phyloP scores from a whole-genome alignment of 768 basidiomycete species.

The Tremella fuciformis region DNA sequence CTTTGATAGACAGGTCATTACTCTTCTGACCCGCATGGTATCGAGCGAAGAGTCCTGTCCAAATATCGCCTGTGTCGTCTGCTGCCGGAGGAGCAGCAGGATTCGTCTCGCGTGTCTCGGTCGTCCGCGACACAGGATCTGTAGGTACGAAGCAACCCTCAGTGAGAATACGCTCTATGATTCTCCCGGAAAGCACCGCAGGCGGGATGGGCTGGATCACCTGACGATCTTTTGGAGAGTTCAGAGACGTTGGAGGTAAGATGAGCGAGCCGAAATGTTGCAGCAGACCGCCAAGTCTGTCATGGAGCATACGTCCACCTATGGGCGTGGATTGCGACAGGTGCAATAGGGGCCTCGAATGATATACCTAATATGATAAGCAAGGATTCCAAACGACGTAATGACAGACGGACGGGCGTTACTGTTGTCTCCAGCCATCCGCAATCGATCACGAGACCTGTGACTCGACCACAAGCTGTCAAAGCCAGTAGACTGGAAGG shows the following conservation, averaged over 20 bases:
- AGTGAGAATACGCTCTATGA: slow-evolving; percentile 88
- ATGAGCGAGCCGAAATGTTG: slow-evolving; percentile 78
- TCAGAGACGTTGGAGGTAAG: slow-evolving; percentile 73
- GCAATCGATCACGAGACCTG: slow-evolving; percentile 88
- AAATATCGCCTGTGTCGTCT: slow-evolving; percentile 8
- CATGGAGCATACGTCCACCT: slow-evolving; percentile 76
- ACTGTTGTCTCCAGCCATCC: slow-evolving; percentile 87
- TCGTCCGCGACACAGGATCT: neutral
- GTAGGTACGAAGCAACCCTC: slow-evolving; percentile 80
- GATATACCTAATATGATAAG: slow-evolving; percentile 65
- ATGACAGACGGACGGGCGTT: slow-evolving; percentile 65
- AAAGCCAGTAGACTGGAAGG: slow-evolving; percentile 81
- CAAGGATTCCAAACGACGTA: neutral
- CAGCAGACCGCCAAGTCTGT: slow-evolving; percentile 75
- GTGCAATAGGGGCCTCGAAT: slow-evolving; percentile 80
- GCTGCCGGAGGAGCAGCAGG: slow-evolving; percentile 10
- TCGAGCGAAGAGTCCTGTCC: slow-evolving; percentile 11
- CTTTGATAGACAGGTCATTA: slow-evolving; percentile 11
- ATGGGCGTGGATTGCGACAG: slow-evolving; percentile 78
- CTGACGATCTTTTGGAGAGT: slow-evolving; percentile 60
- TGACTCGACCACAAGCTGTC: slow-evolving; percentile 80
- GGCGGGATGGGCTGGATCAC: slow-evolving; percentile 65
- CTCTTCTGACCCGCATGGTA: slow-evolving; percentile 21
- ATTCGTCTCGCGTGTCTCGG: neutral
- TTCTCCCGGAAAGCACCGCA: slow-evolving; percentile 71